Percentiles rank a stretch among this genome's conserved stretches.
Evolutionary conservation across 257 asterid species (phyloP).

Genomic region (Ballota nigra): DNA sequence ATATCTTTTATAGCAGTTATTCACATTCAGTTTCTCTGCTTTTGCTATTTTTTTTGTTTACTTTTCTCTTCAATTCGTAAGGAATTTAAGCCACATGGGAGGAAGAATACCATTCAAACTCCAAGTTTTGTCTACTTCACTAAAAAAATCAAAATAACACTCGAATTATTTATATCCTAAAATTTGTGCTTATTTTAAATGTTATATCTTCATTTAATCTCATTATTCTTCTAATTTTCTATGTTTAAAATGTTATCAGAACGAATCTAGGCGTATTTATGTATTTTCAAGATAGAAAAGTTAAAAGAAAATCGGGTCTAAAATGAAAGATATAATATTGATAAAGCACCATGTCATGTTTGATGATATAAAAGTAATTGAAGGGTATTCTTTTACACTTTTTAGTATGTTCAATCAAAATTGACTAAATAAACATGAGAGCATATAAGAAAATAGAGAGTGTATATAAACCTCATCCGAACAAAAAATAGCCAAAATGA

Average conservation of each 20-base stretch:
- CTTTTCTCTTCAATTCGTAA: too few relatives aligned
- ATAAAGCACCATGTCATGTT: neutral
- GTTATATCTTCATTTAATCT: neutral
- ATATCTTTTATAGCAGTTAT: neutral
- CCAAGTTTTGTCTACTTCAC: neutral
- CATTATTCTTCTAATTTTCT: neutral
- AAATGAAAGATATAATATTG: neutral
- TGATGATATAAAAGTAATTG: too few relatives aligned
- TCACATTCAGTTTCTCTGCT: constrained; percentile 11
- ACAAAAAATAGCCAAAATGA: too few relatives aligned
- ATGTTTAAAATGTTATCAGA: neutral
- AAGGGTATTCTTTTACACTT: too few relatives aligned
- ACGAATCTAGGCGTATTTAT: neutral
- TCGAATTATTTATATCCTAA: neutral
- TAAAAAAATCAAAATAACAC: neutral
- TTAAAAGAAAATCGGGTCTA: neutral
- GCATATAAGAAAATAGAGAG: too few relatives aligned
- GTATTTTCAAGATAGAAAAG: neutral
- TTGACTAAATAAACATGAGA: too few relatives aligned
- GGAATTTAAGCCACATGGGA: too few relatives aligned
- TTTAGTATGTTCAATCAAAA: too few relatives aligned
- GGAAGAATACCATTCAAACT: too few relatives aligned
- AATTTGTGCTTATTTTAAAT: neutral
- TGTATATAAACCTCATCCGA: too few relatives aligned
- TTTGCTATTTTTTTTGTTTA: too few relatives aligned